Percentiles rank a stretch among this genome's conserved stretches.
Evolutionary conservation across 768 basidiomycete genomes (phyloP).

Genomic region (Rhodotorula toruloides): DNA sequence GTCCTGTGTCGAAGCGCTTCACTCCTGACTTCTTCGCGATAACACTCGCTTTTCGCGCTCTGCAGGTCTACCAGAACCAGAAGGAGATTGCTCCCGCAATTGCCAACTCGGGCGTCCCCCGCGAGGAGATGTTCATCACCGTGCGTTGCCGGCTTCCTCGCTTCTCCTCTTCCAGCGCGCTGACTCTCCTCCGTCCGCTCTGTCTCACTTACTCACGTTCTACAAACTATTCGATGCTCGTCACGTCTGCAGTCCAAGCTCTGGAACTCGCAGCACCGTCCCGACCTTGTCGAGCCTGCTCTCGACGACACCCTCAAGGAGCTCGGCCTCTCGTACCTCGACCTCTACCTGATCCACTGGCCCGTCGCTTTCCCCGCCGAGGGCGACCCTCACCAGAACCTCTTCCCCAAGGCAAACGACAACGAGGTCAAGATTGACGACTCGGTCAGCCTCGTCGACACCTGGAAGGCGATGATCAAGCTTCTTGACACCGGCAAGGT

Average conservation of each 20-base stretch:
- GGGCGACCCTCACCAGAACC: slow-evolving; percentile 52
- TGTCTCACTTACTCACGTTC: too few relatives aligned
- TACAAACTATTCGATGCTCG: not conserved
- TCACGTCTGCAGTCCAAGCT: slow-evolving; percentile 54
- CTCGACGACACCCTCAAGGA: slow-evolving; percentile 70
- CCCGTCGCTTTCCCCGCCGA: slow-evolving; percentile 59
- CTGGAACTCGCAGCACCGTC: slow-evolving; percentile 71
- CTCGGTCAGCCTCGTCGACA: slow-evolving; percentile 63
- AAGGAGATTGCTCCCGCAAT: slow-evolving; percentile 54
- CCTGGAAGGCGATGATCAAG: slow-evolving; percentile 73
- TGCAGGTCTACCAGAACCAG: slow-evolving; percentile 64
- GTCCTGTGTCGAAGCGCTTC: too few relatives aligned
- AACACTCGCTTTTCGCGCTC: slow-evolving; percentile 45
- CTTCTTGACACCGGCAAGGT: slow-evolving; percentile 66
- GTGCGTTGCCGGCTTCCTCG: slow-evolving; percentile 42
- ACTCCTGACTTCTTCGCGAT: too few relatives aligned
- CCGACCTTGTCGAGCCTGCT: slow-evolving; percentile 63
- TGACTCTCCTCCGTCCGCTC: not conserved
- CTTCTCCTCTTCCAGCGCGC: not conserved
- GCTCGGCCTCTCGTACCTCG: slow-evolving; percentile 69
- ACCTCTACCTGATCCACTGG: slow-evolving; percentile 57
- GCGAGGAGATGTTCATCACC: slow-evolving; percentile 66
- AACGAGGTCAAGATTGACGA: slow-evolving; percentile 58
- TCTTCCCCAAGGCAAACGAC: slow-evolving; percentile 55
- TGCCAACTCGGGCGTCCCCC: slow-evolving; percentile 68